Conservation (phyloP, 1,284 basidiomycete species). For the Phellinidium pouzarii region DNA sequence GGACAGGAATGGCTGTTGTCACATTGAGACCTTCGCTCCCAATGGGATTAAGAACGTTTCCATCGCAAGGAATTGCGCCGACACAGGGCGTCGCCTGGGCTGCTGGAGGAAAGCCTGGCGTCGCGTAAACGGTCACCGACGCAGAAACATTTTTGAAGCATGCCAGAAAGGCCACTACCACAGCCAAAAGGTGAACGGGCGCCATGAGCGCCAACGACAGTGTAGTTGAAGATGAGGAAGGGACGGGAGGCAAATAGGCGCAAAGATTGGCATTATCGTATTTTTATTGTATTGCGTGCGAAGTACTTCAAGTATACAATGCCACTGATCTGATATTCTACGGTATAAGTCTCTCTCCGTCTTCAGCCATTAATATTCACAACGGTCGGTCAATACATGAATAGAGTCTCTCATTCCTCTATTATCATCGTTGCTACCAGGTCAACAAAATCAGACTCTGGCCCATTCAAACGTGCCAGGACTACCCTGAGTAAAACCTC, state of each 20-base stretch:
- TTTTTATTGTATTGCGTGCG: neutral
- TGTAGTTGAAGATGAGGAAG: neutral
- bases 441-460: too few species aligned
- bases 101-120: neutral
- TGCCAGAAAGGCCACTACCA: neutral
- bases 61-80: slow-evolving; percentile 7
- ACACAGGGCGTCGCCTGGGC: slow-evolving; percentile 4
- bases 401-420: too few species aligned
- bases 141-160: slow-evolving; percentile 2
- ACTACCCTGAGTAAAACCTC: too few species aligned
- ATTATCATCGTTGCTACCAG: too few species aligned
- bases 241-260: neutral
- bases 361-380: too few species aligned
- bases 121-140: slow-evolving; percentile 3
- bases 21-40: neutral
- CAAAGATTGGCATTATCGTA: neutral
- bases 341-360: too few species aligned
- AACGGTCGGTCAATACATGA: too few species aligned
- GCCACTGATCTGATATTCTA: neutral
- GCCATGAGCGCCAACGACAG: neutral
- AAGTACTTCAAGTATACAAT: neutral
- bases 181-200: neutral
- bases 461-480: too few species aligned
- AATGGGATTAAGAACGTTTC: slow-evolving; percentile 4
- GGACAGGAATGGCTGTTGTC: neutral